A percentile compares a stretch with the other conserved stretches of the same genome.
phyloP scores from a whole-genome alignment of 1,139 yeast species.

The Yamadazyma spencermartinsiae region DNA sequence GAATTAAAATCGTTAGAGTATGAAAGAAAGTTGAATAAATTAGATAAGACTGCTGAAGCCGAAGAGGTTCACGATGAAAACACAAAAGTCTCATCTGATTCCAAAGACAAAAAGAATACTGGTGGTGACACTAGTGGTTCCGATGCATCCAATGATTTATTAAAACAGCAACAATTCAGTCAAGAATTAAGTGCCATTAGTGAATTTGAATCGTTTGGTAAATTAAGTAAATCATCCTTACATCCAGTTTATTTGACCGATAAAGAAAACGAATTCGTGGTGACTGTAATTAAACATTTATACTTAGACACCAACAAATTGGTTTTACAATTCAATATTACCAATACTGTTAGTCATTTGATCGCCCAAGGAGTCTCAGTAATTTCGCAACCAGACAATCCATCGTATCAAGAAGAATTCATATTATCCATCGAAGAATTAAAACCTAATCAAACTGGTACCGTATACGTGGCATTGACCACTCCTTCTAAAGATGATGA shows the following conservation, averaged over 20 bases:
- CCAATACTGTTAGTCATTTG: constrained; percentile 80
- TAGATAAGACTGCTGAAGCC: constrained; percentile 28
- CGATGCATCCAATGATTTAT: constrained; percentile 39
- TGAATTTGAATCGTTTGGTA: constrained; percentile 72
- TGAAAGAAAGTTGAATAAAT: constrained; percentile 56
- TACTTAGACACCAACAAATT: constrained; percentile 64
- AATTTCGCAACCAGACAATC: constrained; percentile 63
- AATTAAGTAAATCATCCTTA: constrained; percentile 67
- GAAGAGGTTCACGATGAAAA: constrained; percentile 12
- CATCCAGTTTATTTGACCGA: constrained; percentile 75
- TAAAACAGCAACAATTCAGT: constrained; percentile 62
- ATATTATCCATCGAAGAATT: constrained; percentile 73
- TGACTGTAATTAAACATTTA: constrained; percentile 78
- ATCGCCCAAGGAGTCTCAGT: constrained; percentile 81
- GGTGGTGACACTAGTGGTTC: not conserved
- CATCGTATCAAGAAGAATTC: constrained; percentile 65
- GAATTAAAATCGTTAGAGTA: constrained; percentile 63
- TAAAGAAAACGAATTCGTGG: constrained; percentile 90
- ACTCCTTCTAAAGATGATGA: constrained; percentile 49
- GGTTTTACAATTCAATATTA: constrained; percentile 81
- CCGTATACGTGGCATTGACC: constrained; percentile 74
- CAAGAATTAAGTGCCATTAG: constrained; percentile 66
- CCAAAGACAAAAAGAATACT: constrained; percentile 10
- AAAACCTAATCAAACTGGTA: constrained; percentile 69
- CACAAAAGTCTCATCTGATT: constrained; percentile 15